Conservation (phyloP, 352 stramenopile genomes). For the Phytophthora colocasiae region DNA sequence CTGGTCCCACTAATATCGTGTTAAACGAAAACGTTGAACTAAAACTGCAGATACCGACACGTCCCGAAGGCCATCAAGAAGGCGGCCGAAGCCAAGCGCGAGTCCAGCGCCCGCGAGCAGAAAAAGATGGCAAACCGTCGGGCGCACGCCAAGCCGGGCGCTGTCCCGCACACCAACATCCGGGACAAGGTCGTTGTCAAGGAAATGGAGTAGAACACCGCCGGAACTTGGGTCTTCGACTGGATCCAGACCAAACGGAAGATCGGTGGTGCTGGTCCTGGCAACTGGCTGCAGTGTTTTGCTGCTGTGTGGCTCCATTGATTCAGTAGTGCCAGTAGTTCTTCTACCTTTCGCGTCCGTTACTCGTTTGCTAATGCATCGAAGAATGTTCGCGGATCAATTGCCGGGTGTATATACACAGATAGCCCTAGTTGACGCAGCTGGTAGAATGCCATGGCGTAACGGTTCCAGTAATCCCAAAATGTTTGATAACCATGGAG, state of each 20-base stretch:
- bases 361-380: slow-evolving; percentile 25
- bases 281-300: not conserved
- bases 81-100: slow-evolving; percentile 88
- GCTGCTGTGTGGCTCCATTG: slow-evolving; percentile 7
- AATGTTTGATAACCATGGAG: slow-evolving; percentile 37
- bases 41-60: slow-evolving; percentile 87
- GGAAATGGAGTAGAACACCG: slow-evolving; percentile 76
- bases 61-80: slow-evolving; percentile 99
- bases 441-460: slow-evolving; percentile 6
- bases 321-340: slow-evolving; percentile 3
- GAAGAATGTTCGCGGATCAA: slow-evolving; percentile 33
- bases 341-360: slow-evolving; percentile 24
- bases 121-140: slow-evolving; percentile 89
- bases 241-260: slow-evolving; percentile 2
- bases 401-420: slow-evolving; percentile 31
- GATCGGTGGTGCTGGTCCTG: slow-evolving; percentile 4
- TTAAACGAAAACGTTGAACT: slow-evolving; percentile 26
- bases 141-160: slow-evolving; percentile 78
- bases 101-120: slow-evolving; percentile 81
- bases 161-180: slow-evolving; percentile 76
- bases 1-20: slow-evolving; percentile 23
- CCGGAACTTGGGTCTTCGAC: slow-evolving; percentile 10
- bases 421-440: slow-evolving; percentile 1
- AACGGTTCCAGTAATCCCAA: slow-evolving; percentile 18
- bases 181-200: slow-evolving; percentile 80